Base-by-base conservation (phyloP, 495 filamentous ascomycete genomes). In the Thermothielavioides terrestris region DNA sequence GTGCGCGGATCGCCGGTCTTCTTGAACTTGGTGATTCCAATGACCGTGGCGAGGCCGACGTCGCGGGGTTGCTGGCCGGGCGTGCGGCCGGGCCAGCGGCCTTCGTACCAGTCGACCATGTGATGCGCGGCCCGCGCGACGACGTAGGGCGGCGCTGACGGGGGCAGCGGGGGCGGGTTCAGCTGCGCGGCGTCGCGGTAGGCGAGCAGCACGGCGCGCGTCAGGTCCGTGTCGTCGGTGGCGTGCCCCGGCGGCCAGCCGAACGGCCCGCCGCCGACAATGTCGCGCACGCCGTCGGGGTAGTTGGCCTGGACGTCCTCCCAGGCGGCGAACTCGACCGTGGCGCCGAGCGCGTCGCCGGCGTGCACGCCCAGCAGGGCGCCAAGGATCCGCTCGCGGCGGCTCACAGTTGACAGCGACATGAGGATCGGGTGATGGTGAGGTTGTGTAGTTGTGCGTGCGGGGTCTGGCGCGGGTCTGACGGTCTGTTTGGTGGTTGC, bases 281-380 rank as follows among this genome's bases (percentile, higher is more conserved):
- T 59, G 35, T 61, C 51, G 18, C 57, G 51, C 7, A 60, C 18
- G 25, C 56, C 57, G 4, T 50, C 6, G 26, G 59, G 64, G 22
- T 58, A 28, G 0, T 37, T 1, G 17, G 2, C 5, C 4, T 32
- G 30, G 52, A 67, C 61, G n/a, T 38, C 1, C 9, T 54, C 52
- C 55, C 57, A 62, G 10, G 55, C 31, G 3, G 32, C n/a, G 46
- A 67, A 67, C 27, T 67, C 64, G 25, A 61, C 26, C 14, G 59
- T 65, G 1, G 64, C 59, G 25, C 64, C 64, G 30, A 67, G 62
- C 30, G 55, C 39, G 45, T 67, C 64, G 52, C 61, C 64, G 0
- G 64, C 61, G 50, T 67, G 64, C 17, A 67, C 54, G 26, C 57
- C 64, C 14, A 67, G 59, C 12, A 67, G 55, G 40, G 62, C 64